Evolutionary conservation across 1,139 yeast genomes (phyloP).

Genomic region (Blastobotrys capitulatus): DNA sequence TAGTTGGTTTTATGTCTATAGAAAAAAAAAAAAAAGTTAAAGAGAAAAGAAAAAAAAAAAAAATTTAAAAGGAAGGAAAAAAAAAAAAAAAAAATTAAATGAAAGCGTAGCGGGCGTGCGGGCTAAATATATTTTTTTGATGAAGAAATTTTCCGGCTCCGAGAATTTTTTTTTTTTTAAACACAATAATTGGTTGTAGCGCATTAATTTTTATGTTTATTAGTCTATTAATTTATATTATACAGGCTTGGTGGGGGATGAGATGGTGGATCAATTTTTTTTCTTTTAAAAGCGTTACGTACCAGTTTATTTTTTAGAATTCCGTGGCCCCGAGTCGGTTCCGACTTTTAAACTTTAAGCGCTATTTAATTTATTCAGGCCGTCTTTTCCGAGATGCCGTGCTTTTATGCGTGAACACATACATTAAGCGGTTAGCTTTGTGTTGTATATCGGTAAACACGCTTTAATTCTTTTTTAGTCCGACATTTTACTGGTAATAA

Average conservation of each 20-base stretch:
- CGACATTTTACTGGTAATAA: no score
- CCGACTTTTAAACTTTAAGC: neutral
- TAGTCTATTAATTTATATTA: no score
- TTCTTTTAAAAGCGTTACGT: no score
- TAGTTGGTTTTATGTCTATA: neutral
- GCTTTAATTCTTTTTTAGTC: no score
- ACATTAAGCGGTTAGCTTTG: no score
- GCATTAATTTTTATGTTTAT: no score
- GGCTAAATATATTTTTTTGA: neutral
- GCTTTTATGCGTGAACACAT: no score
- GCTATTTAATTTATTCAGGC: neutral
- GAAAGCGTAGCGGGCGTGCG: neutral
- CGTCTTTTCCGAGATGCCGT: neutral
- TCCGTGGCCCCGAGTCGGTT: constrained; percentile 1
- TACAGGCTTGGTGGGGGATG: neutral
- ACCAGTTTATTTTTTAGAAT: no score
- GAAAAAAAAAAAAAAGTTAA: neutral
- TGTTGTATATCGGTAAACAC: no score
- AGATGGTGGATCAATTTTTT: neutral
- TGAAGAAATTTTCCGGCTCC: constrained; percentile 1
- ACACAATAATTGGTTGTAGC: no score
- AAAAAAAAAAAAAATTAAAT: neutral
- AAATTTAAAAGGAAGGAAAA: neutral
- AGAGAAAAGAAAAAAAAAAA: constrained; percentile 3
- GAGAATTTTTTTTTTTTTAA: neutral